phyloP scores from a whole-genome alignment of 371 early-diverging fungal genomes.

The Actinomucor elegans region DNA sequence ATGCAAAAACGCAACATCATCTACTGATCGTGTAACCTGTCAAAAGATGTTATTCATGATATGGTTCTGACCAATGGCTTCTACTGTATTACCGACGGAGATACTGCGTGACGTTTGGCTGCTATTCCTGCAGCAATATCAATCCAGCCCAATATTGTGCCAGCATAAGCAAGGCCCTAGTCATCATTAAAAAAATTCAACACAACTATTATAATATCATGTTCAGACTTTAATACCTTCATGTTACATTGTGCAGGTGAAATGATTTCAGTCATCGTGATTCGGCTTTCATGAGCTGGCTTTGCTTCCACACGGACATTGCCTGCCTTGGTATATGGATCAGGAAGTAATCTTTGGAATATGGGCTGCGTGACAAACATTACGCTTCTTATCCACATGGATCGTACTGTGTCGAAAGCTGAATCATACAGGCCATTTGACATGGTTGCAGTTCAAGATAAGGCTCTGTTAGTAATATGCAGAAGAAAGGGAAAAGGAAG shows the following conservation, averaged over 20 bases:
- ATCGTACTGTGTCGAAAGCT: constrained; percentile 8
- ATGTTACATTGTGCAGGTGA: constrained; percentile 47
- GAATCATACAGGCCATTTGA: constrained; percentile 8
- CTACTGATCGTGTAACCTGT: constrained; percentile 66
- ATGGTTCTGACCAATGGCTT: neutral
- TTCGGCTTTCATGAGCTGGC: constrained; percentile 37
- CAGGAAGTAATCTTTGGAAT: constrained; percentile 38
- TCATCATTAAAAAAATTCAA: neutral
- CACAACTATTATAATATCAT: constrained; percentile 1
- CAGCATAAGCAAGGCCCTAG: constrained; percentile 58
- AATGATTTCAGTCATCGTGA: constrained; percentile 58
- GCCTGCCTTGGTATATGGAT: constrained; percentile 46
- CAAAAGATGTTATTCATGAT: neutral
- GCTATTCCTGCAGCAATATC: constrained; percentile 75
- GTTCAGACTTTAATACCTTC: no score
- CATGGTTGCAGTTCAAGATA: no score
- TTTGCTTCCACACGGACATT: constrained; percentile 38
- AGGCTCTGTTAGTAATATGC: no score
- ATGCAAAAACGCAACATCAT: constrained; percentile 68
- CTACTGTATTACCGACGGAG: constrained; percentile 45
- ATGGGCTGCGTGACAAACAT: constrained; percentile 36
- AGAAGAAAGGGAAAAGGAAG: no score
- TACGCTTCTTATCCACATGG: constrained; percentile 32
- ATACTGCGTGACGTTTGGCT: constrained; percentile 64
- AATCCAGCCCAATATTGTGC: constrained; percentile 70